These are phyloP conservation scores for Taxillus chinensis DNA, from an alignment of 164 flowering plant genomes.

Conservation along the genomic window DNA sequence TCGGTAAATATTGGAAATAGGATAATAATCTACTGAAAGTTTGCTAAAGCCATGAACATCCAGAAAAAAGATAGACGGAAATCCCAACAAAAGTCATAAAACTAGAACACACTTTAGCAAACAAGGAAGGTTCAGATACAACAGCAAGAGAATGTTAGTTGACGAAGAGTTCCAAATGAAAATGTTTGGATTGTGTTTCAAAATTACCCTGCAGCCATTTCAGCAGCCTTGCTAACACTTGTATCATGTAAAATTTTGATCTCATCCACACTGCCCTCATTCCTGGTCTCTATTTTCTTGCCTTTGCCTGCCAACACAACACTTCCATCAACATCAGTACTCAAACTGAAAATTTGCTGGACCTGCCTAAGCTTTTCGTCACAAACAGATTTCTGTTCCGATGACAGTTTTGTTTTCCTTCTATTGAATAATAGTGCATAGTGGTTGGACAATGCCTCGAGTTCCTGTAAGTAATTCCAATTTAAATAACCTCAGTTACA, in stretches of 20 bases:
- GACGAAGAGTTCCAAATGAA: neutral
- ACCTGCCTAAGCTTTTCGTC: constrained; percentile 80
- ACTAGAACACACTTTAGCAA: no score
- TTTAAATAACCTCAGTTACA: constrained; percentile 4
- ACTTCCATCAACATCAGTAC: constrained; percentile 42
- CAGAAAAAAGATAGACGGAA: no score
- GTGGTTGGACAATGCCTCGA: constrained; percentile 91
- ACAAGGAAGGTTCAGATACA: no score
- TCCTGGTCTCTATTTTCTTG: constrained; percentile 55
- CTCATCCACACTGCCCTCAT: constrained; percentile 48
- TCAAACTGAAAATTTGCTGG: constrained; percentile 61
- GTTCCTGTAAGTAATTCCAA: constrained; percentile 42
- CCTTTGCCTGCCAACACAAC: constrained; percentile 56
- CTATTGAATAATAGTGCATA: constrained; percentile 71
- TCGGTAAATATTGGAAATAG: no score
- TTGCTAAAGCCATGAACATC: no score
- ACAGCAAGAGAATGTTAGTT: no score
- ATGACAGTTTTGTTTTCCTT: constrained; percentile 66
- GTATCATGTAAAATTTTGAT: constrained; percentile 66
- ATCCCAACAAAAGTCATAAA: no score
- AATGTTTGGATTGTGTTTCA: neutral
- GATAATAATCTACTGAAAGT: no score
- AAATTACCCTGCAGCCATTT: constrained; percentile 93
- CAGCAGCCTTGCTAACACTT: constrained; percentile 93
- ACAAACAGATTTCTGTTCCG: constrained; percentile 67